Conservation (phyloP, 208 protist genomes). For the Trypanosoma brucei region DNA sequence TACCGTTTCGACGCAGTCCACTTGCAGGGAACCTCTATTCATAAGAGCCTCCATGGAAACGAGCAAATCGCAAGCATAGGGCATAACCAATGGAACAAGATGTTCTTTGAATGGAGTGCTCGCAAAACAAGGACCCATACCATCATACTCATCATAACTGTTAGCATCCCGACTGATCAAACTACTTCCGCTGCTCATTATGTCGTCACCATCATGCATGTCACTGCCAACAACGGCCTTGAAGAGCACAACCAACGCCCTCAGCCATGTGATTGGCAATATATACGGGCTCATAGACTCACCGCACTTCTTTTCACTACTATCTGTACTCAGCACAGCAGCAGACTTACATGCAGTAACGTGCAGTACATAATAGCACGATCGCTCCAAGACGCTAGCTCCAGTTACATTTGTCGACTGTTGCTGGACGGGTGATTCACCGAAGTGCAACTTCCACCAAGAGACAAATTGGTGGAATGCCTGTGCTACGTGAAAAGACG, state of each 20-base stretch:
- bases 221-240: not conserved
- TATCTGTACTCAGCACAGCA: no score
- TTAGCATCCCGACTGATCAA: not conserved
- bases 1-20: not conserved
- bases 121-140: not conserved
- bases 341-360: constrained; percentile 4
- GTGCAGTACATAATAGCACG: constrained; percentile 15
- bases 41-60: constrained; percentile 7
- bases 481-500: constrained; percentile 16
- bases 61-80: constrained; percentile 20
- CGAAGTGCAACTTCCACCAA: constrained; percentile 16
- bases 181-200: not conserved
- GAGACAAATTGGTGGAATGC: constrained; percentile 12
- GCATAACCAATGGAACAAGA: constrained; percentile 14
- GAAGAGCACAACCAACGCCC: constrained; percentile 10
- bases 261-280: constrained; percentile 13
- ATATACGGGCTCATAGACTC: not conserved
- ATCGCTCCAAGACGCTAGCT: not conserved
- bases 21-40: not conserved
- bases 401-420: not conserved
- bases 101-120: constrained; percentile 12
- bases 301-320: not conserved
- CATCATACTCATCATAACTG: constrained; percentile 1
- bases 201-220: not conserved
- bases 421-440: not conserved